Evolutionary conservation across 331 rosid species (phyloP).

Genomic region (Telfairia occidentalis): DNA sequence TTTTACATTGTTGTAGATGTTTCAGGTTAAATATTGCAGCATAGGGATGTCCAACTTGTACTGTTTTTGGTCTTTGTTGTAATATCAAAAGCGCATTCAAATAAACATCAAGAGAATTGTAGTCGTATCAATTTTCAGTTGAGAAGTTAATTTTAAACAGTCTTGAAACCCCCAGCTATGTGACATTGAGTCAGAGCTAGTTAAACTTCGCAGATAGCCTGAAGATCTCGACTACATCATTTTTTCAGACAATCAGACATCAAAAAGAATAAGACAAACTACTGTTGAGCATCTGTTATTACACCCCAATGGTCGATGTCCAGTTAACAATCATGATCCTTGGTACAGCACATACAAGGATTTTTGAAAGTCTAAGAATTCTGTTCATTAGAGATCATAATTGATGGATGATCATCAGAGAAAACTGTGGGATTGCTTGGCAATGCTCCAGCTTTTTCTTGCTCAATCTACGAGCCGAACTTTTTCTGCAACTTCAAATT

Average conservation of each 20-base stretch:
- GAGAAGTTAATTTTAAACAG: no score
- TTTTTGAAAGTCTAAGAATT: background rate
- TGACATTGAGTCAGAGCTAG: background rate
- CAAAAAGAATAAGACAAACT: background rate
- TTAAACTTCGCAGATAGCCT: background rate
- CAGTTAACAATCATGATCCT: constrained; percentile 3
- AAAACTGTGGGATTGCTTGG: background rate
- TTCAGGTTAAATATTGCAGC: background rate
- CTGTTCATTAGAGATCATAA: constrained; percentile 1
- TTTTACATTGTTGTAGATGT: constrained; percentile 1
- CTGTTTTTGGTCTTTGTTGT: background rate
- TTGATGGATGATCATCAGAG: background rate
- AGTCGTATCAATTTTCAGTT: background rate
- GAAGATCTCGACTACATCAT: background rate
- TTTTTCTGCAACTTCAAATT: background rate
- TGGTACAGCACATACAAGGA: background rate
- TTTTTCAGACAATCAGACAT: background rate
- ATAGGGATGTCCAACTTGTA: background rate
- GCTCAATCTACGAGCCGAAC: background rate
- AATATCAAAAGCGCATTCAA: constrained; percentile 3
- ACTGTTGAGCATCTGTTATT: constrained; percentile 3
- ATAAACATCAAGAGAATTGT: background rate
- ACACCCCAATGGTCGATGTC: background rate
- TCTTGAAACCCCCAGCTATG: no score
- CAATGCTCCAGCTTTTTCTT: constrained; percentile 1